Conservation (phyloP, 192 early-diverging fungal genomes). For the Podila epicladia region DNA sequence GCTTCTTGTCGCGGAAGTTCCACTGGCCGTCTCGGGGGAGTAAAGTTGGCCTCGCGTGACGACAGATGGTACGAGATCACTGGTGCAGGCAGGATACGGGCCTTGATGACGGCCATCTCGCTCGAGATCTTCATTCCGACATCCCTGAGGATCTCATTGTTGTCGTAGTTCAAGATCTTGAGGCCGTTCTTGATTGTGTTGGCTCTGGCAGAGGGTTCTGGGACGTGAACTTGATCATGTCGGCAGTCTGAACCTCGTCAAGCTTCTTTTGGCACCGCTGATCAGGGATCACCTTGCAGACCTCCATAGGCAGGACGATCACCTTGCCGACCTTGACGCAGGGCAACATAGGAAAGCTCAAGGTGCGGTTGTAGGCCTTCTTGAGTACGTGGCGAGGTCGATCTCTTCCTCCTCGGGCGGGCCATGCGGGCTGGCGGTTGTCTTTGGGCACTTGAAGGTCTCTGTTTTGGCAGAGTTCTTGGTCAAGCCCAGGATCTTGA, state of each 20-base stretch:
- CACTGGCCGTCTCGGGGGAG: constrained; percentile 79
- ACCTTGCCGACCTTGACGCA: constrained; percentile 76
- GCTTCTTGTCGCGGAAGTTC: constrained; percentile 87
- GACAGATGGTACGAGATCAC: constrained; percentile 66
- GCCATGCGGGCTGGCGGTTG: background rate
- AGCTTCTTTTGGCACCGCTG: constrained; percentile 87
- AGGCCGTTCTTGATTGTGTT: constrained; percentile 82
- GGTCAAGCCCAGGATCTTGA: constrained; percentile 76
- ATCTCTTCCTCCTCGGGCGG: constrained; percentile 60
- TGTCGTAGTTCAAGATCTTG: constrained; percentile 68
- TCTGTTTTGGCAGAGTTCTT: constrained; percentile 71
- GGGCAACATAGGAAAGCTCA: constrained; percentile 84
- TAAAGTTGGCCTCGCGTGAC: constrained; percentile 58
- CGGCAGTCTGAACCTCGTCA: constrained; percentile 86
- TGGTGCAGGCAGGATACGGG: constrained; percentile 84
- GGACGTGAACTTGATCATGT: constrained; percentile 96
- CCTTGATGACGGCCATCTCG: constrained; percentile 74
- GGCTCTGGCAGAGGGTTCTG: constrained; percentile 76
- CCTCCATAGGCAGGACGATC: constrained; percentile 86
- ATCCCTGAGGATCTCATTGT: constrained; percentile 74
- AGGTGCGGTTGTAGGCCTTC: constrained; percentile 72
- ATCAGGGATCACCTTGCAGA: constrained; percentile 87
- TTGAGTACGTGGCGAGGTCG: constrained; percentile 76
- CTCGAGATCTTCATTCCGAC: constrained; percentile 78
- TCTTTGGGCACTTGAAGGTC: constrained; percentile 62